Percentiles rank a stretch among this genome's conserved stretches.
phyloP scores from a whole-genome alignment of 2,329 filamentous ascomycete species.

The Coniosporium tulheliwenetii region DNA sequence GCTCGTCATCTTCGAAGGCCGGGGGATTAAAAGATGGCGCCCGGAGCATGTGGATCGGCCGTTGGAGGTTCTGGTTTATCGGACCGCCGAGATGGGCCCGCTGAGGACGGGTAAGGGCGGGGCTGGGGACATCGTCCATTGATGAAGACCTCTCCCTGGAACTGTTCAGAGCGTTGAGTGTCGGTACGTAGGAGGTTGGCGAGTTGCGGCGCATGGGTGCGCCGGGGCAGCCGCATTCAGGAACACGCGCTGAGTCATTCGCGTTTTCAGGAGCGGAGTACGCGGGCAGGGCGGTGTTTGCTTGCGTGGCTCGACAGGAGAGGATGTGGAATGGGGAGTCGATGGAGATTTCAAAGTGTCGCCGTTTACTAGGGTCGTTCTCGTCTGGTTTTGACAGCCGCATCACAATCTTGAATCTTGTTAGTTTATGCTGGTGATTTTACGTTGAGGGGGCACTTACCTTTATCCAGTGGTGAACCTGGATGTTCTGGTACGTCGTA shows the following conservation, averaged over 20 bases:
- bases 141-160: constrained; percentile 6
- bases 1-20: constrained; percentile 66
- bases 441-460: constrained; percentile 28
- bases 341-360: constrained; percentile 92
- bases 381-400: constrained; percentile 73
- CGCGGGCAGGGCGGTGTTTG: constrained; percentile 71
- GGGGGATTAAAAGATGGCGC: constrained; percentile 79
- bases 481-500: constrained; percentile 85
- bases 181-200: constrained; percentile 36
- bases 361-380: constrained; percentile 60
- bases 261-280: constrained; percentile 45
- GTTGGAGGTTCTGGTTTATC: constrained; percentile 30
- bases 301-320: constrained; percentile 82
- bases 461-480: constrained; percentile 95
- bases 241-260: constrained; percentile 16
- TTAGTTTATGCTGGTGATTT: constrained; percentile 2
- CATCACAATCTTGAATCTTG: constrained; percentile 58
- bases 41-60: constrained; percentile 74
- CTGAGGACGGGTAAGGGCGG: constrained; percentile 35
- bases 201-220: constrained; percentile 37
- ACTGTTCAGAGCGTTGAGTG: constrained; percentile 38
- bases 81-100: constrained; percentile 28
- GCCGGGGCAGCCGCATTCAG: constrained; percentile 50
- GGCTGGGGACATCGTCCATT: constrained; percentile 15
- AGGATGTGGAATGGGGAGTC: constrained; percentile 90